Evolutionary conservation across 495 filamentous ascomycete genomes (phyloP), one percentile per base, ranked within the genome.

Genomic region (Penicillium atrosanguineum): DNA sequence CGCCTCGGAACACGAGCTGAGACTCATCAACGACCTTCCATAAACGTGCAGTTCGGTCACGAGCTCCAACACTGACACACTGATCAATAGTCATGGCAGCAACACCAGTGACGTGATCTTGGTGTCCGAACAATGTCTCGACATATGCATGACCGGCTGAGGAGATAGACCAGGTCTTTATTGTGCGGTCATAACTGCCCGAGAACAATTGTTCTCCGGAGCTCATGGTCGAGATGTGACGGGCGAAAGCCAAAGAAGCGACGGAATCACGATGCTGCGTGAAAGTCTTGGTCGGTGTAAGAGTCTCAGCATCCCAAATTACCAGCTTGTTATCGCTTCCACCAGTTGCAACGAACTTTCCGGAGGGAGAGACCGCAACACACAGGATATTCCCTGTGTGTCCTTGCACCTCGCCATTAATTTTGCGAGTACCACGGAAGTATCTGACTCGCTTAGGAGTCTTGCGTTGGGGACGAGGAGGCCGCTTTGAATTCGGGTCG

Each of bases 1-100:
- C 91, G 40, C 91, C 93, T 37, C 93, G 87, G 71, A 97, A 98
- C 1, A 97, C 92, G 5, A 97, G 79, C 64, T 97, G 95, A 1
- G 86, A 88, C 64, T 98, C 94, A 51, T 98, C 94, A 23, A 91
- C 85, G 2, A 97, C 91, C 69, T 97, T 98, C 94, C 94, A 98
- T 55, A 96, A 70, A 26, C 94, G 79, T n/a, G 91, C 92, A 0
- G 94, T 96, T 20, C 93, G 86, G 65, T 98, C 94, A 45, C 93
- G 79, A 26, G 87, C 87, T 53, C 94, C 94, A 18, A 95, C 94
- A 55, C 85, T 90, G 48, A 97, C 78, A 67, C 94, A 97, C 31
- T 90, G 85, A 70, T 98, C 94, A 48, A 88, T 83, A 12, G 83
- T 84, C 60, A 95, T 79, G 6, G 91, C 89, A 37, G 88, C 85